Evolutionary conservation across 257 asterid species (phyloP), one percentile per base, ranked within the genome.

Genomic region (Parsonsia alboflavescens): DNA sequence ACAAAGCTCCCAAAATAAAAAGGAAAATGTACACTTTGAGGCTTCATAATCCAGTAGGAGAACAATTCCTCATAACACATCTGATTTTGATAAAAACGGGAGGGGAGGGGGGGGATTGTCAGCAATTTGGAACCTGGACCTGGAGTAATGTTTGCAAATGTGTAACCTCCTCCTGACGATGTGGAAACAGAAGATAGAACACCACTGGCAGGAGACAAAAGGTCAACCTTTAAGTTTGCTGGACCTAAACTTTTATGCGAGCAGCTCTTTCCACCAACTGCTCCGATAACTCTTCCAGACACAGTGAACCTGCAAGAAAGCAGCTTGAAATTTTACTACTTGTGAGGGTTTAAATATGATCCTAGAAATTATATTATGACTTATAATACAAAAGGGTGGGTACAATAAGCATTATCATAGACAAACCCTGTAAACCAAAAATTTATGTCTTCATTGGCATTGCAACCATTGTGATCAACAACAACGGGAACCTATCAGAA

Each of bases 391-490:
- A 42, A 33, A 75, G 67, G 42, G 21, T 66, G 71, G 26, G 41
- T 16, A 48, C 10, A 58, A n/a, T 26, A 41, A 28, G 30, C 67
- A 17, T 19, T 57, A 69, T 71, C 58, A 71, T 45, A 70, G 65
- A 80, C 88, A 58, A 70, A 91, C 98, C 98, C 98, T 30, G 97
- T 94, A 84, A 90, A 94, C 75, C 76, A 92, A 80, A 94, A 94
- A 82, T 94, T 90, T 73, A 94, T 87, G 83, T 94, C 98, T 92
- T 92, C 91, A 72, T 94, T 94, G 72, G 85, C 90, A 74, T 92
- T 94, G 83, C 98, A 94, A 81, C 97, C 97, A 74, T 86, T 68
- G 79, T 90, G 89, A 83, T 94, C 95, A 79, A 94, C 91, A 73
- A 80, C 84, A 75, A 88, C 89, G 59, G 91, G 97, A 71, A 92